These are phyloP conservation scores for Hura crepitans DNA, from an alignment of 441 rosid species.

Conservation along the genomic window DNA sequence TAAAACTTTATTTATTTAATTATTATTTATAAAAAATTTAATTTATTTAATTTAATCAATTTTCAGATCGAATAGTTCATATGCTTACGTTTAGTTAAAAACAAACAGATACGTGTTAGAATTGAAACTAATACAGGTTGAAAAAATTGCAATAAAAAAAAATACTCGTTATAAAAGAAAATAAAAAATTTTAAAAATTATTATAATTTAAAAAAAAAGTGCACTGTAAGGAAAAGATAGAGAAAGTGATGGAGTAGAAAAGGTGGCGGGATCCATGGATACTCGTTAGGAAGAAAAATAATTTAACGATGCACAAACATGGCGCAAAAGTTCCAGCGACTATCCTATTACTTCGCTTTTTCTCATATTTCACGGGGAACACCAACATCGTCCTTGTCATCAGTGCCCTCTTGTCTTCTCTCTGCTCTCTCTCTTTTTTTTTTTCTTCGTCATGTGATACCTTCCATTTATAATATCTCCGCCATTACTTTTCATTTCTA, in stretches of 20 bases:
- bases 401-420: slow-evolving; percentile 15
- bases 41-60: no score
- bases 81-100: no score
- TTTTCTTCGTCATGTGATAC: not conserved
- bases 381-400: slow-evolving; percentile 13
- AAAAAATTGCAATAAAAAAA: no score
- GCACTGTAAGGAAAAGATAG: not conserved
- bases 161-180: no score
- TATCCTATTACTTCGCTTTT: slow-evolving; percentile 49
- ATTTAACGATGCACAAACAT: not conserved
- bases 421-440: not conserved
- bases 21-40: no score
- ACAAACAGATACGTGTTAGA: no score
- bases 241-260: not conserved
- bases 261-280: slow-evolving; percentile 16
- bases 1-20: no score
- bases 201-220: no score
- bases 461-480: slow-evolving; percentile 1
- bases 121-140: no score
- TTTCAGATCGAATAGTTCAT: no score
- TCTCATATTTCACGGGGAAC: slow-evolving; percentile 32
- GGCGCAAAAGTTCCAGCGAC: slow-evolving; percentile 43
- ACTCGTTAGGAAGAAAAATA: not conserved
- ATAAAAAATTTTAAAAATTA: no score
- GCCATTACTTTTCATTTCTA: not conserved